Conservation (phyloP, 208 protist species). For the Crithidia thermophila region DNA sequence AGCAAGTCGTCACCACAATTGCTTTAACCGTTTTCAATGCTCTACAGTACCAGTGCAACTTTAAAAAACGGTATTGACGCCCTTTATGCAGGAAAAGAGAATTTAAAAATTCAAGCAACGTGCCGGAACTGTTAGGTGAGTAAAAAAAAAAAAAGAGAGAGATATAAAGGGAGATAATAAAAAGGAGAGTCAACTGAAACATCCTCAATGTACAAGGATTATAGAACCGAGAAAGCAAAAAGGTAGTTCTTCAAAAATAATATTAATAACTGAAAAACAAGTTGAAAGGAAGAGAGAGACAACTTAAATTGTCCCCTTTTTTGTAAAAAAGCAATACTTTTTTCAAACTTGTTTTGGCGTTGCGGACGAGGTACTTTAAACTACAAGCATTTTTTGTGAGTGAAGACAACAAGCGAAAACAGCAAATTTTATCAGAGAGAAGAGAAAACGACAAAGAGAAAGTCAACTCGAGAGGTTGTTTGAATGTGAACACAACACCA, state of each 20-base stretch:
- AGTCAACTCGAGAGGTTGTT: too few relatives aligned
- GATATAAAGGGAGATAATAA: not conserved
- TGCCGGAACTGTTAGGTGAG: constrained; percentile 1
- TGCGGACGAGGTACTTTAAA: too few relatives aligned
- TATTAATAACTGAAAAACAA: not conserved
- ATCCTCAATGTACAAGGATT: not conserved
- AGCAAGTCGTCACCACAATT: too few relatives aligned
- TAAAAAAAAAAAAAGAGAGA: constrained; percentile 7
- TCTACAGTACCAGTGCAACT: not conserved
- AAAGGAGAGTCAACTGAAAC: not conserved
- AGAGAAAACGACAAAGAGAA: too few relatives aligned
- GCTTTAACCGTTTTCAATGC: too few relatives aligned
- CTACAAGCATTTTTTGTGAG: too few relatives aligned
- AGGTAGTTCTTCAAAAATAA: not conserved
- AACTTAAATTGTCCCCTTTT: too few relatives aligned
- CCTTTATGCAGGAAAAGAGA: constrained; percentile 3
- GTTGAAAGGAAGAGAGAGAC: not conserved
- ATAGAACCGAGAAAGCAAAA: constrained; percentile 11
- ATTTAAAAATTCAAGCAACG: not conserved
- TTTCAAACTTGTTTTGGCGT: too few relatives aligned
- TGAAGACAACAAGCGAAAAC: not conserved
- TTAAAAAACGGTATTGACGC: too few relatives aligned
- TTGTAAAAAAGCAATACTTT: too few relatives aligned
- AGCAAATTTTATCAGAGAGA: too few relatives aligned
- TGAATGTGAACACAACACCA: too few relatives aligned